Evolutionary conservation across 108 stramenopile genomes (phyloP).

Genomic region (Discostella stelligeroides): DNA sequence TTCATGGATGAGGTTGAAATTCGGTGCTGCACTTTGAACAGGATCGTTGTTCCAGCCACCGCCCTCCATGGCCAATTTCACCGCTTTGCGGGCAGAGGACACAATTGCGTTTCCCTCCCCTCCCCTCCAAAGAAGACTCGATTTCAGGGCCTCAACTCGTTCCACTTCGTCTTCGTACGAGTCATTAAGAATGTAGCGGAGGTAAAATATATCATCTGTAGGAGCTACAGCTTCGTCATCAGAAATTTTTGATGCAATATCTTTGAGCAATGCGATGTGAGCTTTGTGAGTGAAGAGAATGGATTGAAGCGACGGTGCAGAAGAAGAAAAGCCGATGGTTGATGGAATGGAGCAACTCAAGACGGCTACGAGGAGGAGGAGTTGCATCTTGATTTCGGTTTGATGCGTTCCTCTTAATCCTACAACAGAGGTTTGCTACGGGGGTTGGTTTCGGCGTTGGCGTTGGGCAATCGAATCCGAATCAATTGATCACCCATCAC

Average conservation of each 20-base stretch:
- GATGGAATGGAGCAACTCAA: not conserved
- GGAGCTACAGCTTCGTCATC: conserved; percentile 21
- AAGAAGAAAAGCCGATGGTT: conserved; percentile 15
- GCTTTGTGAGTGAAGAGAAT: conserved; percentile 24
- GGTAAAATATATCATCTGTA: conserved; percentile 62
- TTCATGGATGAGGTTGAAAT: conserved; percentile 45
- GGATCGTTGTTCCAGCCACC: conserved; percentile 77
- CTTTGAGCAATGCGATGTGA: conserved; percentile 37
- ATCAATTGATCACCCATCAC: no score
- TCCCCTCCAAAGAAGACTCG: conserved; percentile 61
- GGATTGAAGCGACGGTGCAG: conserved; percentile 31
- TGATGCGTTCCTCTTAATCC: no score
- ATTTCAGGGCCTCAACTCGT: conserved; percentile 25
- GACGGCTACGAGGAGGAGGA: not conserved
- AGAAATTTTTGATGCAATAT: conserved; percentile 24
- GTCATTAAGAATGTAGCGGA: conserved; percentile 62
- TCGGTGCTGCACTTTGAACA: conserved; percentile 61
- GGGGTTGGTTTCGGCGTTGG: no score
- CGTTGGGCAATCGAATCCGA: no score
- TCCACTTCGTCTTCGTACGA: conserved; percentile 45
- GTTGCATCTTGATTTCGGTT: not conserved
- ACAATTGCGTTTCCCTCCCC: conserved; percentile 59
- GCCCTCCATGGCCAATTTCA: conserved; percentile 39
- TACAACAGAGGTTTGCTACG: no score
- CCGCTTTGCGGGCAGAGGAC: conserved; percentile 57